A percentile compares a stretch with the other conserved stretches of the same genome.
Conservation (phyloP, 2,329 filamentous ascomycete genomes). For the Aspergillus jensenii region DNA sequence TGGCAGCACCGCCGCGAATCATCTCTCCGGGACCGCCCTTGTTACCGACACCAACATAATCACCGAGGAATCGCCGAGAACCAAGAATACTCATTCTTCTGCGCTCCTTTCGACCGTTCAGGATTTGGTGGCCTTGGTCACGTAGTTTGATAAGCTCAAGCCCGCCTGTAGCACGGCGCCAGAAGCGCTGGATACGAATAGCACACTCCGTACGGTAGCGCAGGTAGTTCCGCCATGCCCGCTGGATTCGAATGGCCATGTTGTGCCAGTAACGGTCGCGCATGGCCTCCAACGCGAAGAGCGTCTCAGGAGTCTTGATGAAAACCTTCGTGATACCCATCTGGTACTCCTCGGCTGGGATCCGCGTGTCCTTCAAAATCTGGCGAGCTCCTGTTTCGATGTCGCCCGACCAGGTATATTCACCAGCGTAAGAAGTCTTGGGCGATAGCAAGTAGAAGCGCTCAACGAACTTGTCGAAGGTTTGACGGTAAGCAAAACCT, state of each 20-base stretch:
- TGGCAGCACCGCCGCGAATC: conserved; percentile 71
- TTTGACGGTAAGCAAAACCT: conserved; percentile 94
- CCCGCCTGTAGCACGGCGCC: conserved; percentile 88
- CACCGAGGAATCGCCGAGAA: conserved; percentile 87
- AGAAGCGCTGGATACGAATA: conserved; percentile 90
- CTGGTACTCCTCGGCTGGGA: conserved; percentile 93
- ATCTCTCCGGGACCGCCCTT: conserved; percentile 75
- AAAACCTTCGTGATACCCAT: conserved; percentile 97
- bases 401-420: conserved; percentile 93
- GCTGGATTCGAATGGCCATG: conserved; percentile 96
- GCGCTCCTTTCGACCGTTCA: conserved; percentile 85
- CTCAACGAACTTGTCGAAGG: conserved; percentile 97
- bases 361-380: conserved; percentile 94
- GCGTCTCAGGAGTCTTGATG: conserved; percentile 94
- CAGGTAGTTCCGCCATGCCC: conserved; percentile 95
- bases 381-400: conserved; percentile 83
- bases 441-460: conserved; percentile 94
- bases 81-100: conserved; percentile 87
- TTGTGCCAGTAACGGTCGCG: conserved; percentile 98
- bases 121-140: conserved; percentile 79
- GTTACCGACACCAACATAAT: conserved; percentile 89
- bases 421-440: conserved; percentile 91
- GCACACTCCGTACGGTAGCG: conserved; percentile 90
- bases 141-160: conserved; percentile 85
- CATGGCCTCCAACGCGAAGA: conserved; percentile 97